Percentiles rank a stretch among this genome's conserved stretches.
Conservation (phyloP, 169 alveolate species). For the Eimeria tenella region DNA sequence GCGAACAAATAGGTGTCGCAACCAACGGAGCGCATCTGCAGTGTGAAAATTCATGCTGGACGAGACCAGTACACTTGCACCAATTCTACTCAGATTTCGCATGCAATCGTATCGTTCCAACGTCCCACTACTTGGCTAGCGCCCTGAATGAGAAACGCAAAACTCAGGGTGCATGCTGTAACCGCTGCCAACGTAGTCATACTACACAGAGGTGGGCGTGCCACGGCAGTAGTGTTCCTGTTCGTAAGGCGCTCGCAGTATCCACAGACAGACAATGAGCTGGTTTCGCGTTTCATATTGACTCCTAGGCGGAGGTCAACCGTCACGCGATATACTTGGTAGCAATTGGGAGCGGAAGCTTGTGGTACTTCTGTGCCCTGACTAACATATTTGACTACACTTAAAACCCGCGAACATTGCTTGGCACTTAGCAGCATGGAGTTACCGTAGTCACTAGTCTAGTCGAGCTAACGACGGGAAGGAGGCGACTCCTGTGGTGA, state of each 20-base stretch:
- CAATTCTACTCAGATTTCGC: neutral
- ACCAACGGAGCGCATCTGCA: constrained; percentile 33
- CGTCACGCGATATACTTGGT: constrained; percentile 31
- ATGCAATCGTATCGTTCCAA: constrained; percentile 54
- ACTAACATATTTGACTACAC: constrained; percentile 45
- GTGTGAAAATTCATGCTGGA: constrained; percentile 58
- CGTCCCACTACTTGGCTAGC: constrained; percentile 46
- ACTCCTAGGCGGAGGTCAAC: constrained; percentile 31
- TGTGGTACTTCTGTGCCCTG: constrained; percentile 60
- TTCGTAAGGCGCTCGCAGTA: constrained; percentile 61
- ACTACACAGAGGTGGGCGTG: constrained; percentile 21
- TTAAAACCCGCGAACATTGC: neutral
- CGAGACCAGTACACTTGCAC: constrained; percentile 23
- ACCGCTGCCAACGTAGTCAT: constrained; percentile 69
- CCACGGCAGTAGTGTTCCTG: constrained; percentile 54
- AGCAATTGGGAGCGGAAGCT: constrained; percentile 60
- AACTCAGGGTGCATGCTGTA: constrained; percentile 62
- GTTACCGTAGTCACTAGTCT: no score
- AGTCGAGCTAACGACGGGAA: no score
- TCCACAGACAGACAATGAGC: constrained; percentile 67
- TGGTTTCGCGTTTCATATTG: constrained; percentile 58
- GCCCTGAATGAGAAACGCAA: constrained; percentile 41
- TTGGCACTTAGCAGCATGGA: neutral
- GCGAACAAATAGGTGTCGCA: constrained; percentile 49
- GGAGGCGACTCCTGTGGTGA: no score